Percentiles rank a stretch among this genome's conserved stretches.
These are phyloP conservation scores for Lablab purpureus DNA, from an alignment of 306 rosid species.

Conservation along the genomic window DNA sequence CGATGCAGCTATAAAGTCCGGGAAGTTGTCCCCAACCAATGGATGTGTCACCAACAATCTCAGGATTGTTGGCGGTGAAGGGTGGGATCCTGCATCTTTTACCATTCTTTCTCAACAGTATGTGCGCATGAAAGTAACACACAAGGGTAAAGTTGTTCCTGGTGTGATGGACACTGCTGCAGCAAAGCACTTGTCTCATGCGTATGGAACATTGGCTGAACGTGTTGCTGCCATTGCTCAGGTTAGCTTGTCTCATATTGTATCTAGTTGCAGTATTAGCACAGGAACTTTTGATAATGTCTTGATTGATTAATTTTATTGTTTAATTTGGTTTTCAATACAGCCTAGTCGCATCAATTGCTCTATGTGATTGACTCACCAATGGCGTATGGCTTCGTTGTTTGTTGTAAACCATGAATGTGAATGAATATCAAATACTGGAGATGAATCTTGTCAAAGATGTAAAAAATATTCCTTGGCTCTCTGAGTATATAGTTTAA, in stretches of 20 bases:
- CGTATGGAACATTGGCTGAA: constrained; percentile 78
- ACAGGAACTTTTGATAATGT: background rate
- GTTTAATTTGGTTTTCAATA: background rate
- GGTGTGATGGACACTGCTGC: constrained; percentile 80
- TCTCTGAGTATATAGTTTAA: background rate
- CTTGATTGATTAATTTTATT: background rate
- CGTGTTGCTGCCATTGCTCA: constrained; percentile 83
- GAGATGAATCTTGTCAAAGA: background rate
- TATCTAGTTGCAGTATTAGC: background rate
- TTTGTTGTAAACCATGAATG: background rate
- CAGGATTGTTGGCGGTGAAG: constrained; percentile 72
- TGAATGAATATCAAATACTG: background rate
- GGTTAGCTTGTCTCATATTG: constrained; percentile 54
- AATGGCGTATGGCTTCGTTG: background rate
- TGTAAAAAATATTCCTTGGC: background rate
- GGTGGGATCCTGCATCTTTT: constrained; percentile 84
- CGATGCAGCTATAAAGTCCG: constrained; percentile 77
- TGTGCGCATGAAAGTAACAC: constrained; percentile 69
- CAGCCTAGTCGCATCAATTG: background rate
- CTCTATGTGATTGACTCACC: background rate
- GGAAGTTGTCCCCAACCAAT: constrained; percentile 66
- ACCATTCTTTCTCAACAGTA: constrained; percentile 82
- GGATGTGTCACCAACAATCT: constrained; percentile 66
- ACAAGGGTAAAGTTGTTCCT: constrained; percentile 75
- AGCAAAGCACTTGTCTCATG: constrained; percentile 82